Conservation (phyloP, 306 rosid genomes). For the Comarum palustre region DNA sequence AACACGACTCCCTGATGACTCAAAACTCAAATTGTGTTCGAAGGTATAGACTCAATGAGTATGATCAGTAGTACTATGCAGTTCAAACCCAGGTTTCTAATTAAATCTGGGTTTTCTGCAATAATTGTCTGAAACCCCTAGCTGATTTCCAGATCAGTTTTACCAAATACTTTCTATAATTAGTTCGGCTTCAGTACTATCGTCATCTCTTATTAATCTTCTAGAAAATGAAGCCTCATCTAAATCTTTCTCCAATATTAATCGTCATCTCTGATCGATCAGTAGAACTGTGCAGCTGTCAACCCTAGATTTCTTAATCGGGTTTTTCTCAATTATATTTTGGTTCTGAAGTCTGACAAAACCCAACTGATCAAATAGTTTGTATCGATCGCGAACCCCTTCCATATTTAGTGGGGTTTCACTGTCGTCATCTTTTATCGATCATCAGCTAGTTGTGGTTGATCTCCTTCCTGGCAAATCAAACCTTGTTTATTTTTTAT, state of each 20-base stretch:
- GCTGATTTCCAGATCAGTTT: not conserved
- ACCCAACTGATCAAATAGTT: not conserved
- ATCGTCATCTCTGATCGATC: no score
- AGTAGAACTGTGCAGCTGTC: not conserved
- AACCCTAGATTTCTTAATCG: not conserved
- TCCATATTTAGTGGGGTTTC: not conserved
- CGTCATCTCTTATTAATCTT: not conserved
- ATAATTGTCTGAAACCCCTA: not conserved
- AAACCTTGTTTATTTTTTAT: not conserved
- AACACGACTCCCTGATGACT: not conserved
- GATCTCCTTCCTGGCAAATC: constrained; percentile 12
- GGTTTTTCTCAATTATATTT: not conserved
- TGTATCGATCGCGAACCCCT: not conserved
- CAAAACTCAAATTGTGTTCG: not conserved
- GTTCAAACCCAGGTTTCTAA: not conserved
- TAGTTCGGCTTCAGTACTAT: not conserved
- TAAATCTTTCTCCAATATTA: no score
- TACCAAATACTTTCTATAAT: not conserved
- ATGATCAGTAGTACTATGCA: not conserved
- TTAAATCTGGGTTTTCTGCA: not conserved
- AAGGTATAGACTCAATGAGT: not conserved
- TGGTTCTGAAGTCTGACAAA: not conserved
- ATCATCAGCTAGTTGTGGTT: constrained; percentile 10
- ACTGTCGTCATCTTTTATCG: not conserved
- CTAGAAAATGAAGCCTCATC: no score